These are phyloP conservation scores for Euphorbia celastroides DNA, from an alignment of 441 rosid species.

Conservation along the genomic window DNA sequence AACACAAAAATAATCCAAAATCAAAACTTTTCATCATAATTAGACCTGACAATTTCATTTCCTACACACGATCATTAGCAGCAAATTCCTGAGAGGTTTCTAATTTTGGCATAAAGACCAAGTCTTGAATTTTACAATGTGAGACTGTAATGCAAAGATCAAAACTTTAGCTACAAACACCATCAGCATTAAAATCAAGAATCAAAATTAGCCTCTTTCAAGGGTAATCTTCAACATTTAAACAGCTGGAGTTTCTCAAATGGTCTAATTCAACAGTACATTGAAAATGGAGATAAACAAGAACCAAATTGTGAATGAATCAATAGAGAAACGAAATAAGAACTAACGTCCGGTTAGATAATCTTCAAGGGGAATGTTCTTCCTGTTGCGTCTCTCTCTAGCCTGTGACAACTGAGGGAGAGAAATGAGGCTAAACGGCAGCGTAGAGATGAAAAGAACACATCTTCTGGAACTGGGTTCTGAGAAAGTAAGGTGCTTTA, in stretches of 20 bases:
- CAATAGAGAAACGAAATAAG: background rate
- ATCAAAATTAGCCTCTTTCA: background rate
- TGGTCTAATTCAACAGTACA: no score
- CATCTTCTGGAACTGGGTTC: slow-evolving; percentile 55
- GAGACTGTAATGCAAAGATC: background rate
- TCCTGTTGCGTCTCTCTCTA: slow-evolving; percentile 72
- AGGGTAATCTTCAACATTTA: background rate
- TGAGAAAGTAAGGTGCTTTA: slow-evolving; percentile 26
- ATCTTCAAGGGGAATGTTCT: slow-evolving; percentile 64
- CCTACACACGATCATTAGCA: background rate
- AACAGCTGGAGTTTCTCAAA: no score
- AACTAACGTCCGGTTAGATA: slow-evolving; percentile 37
- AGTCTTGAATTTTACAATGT: background rate
- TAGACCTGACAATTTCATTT: background rate
- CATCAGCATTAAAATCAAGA: background rate
- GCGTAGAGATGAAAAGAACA: slow-evolving; percentile 39
- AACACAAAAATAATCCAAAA: background rate
- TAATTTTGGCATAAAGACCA: background rate
- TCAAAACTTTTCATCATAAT: background rate
- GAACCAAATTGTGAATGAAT: background rate
- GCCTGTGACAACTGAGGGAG: slow-evolving; percentile 51
- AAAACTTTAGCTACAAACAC: no score
- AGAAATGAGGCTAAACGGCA: slow-evolving; percentile 39
- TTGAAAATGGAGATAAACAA: no score
- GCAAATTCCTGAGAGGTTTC: background rate